phyloP scores from a whole-genome alignment of 176 grass and related monocot species.

The Oryza meridionalis region DNA sequence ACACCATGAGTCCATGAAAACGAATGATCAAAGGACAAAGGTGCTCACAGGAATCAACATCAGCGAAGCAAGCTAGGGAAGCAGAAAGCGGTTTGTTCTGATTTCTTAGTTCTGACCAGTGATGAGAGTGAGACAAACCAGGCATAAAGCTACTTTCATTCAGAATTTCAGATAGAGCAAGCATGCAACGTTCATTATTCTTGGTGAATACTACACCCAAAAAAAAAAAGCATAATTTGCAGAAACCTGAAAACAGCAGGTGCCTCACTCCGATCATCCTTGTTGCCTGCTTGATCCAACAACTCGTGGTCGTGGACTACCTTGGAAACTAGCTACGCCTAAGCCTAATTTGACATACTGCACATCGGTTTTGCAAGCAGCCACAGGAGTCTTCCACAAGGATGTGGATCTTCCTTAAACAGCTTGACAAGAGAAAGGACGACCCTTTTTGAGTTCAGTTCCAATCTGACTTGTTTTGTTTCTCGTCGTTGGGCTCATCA shows the following conservation, averaged over 20 bases:
- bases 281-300: not conserved
- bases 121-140: not conserved
- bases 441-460: constrained; percentile 5
- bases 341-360: constrained; percentile 17
- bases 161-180: not conserved
- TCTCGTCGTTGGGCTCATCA: constrained; percentile 40
- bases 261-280: not conserved
- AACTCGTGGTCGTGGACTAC: constrained; percentile 17
- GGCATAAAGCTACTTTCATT: not conserved
- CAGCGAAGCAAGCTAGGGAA: not conserved
- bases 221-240: not conserved
- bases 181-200: not conserved
- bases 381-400: not conserved
- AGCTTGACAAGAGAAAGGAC: not conserved
- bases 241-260: not conserved
- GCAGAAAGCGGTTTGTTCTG: not conserved
- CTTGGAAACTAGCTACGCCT: constrained; percentile 23
- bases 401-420: not conserved
- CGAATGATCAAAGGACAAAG: not conserved
- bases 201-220: not conserved
- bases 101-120: not conserved
- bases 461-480: constrained; percentile 55
- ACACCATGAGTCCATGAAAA: too few species aligned
- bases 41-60: not conserved
- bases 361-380: not conserved